Percentiles rank a stretch among this genome's conserved stretches.
Conservation (phyloP, 2,329 filamentous ascomycete genomes). For the Cladophialophora carrionii region DNA sequence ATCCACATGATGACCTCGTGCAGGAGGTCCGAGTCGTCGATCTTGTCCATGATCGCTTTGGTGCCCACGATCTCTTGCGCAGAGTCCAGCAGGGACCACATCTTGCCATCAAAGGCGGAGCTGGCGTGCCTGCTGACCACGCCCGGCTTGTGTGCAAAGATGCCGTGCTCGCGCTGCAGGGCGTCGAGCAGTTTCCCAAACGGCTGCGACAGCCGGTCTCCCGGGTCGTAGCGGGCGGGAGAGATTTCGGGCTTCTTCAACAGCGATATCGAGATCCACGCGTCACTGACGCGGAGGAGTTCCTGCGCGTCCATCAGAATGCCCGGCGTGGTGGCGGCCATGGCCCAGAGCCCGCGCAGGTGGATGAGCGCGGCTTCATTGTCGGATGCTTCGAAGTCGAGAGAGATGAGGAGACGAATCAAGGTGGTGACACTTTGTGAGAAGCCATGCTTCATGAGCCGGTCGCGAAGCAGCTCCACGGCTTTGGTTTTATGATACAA, state of each 20-base stretch:
- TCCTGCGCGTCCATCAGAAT: constrained; percentile 20
- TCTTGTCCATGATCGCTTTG: constrained; percentile 19
- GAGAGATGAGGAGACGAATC: constrained; percentile 27
- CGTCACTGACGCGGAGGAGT: constrained; percentile 24
- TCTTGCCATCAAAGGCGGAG: constrained; percentile 9
- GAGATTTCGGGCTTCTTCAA: constrained; percentile 26
- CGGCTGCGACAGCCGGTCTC: constrained; percentile 2
- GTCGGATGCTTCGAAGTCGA: constrained; percentile 22
- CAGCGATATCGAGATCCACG: constrained; percentile 24
- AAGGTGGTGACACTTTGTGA: constrained; percentile 19
- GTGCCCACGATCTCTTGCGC: constrained; percentile 24
- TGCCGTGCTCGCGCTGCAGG: not conserved
- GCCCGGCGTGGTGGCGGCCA: constrained; percentile 15
- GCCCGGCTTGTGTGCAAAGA: not conserved
- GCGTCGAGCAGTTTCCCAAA: constrained; percentile 7
- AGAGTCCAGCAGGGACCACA: constrained; percentile 6
- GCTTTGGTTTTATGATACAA: constrained; percentile 24
- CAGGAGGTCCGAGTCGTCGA: constrained; percentile 11
- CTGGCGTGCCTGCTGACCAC: not conserved
- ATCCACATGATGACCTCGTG: constrained; percentile 23
- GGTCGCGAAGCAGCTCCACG: constrained; percentile 19
- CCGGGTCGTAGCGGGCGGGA: constrained; percentile 24
- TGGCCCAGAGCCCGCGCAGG: constrained; percentile 24
- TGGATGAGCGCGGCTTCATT: constrained; percentile 20
- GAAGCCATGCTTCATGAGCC: constrained; percentile 14